These are phyloP conservation scores for Pyricularia sp. DNA, from an alignment of 2,329 filamentous ascomycete genomes.

Conservation along the genomic window DNA sequence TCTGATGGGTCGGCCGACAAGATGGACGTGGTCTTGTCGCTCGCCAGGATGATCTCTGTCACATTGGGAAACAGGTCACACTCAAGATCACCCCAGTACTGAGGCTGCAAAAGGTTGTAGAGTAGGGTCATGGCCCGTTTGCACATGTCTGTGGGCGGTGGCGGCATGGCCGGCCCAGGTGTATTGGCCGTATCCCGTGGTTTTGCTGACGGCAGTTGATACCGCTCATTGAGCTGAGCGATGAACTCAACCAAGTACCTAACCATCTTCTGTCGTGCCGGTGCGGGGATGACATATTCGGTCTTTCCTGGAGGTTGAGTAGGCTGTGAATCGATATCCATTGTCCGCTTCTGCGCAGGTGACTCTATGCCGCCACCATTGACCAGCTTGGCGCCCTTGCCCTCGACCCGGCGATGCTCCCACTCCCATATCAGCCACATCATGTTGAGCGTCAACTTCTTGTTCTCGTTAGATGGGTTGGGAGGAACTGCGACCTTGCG, in stretches of 20 bases:
- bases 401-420: slow-evolving; percentile 72
- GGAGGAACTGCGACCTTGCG: slow-evolving; percentile 76
- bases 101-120: slow-evolving; percentile 70
- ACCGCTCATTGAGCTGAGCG: slow-evolving; percentile 76
- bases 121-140: slow-evolving; percentile 74
- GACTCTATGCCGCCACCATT: slow-evolving; percentile 29
- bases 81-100: slow-evolving; percentile 85
- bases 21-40: slow-evolving; percentile 58
- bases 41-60: slow-evolving; percentile 71
- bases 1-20: slow-evolving; percentile 46
- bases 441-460: slow-evolving; percentile 79
- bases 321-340: slow-evolving; percentile 15
- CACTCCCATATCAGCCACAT: slow-evolving; percentile 86
- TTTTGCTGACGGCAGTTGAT: slow-evolving; percentile 59
- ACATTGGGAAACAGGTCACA: slow-evolving; percentile 85
- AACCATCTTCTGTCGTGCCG: slow-evolving; percentile 65
- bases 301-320: slow-evolving; percentile 27
- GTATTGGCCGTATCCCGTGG: slow-evolving; percentile 38
- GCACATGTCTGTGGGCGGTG: slow-evolving; percentile 61
- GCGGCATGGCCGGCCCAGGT: slow-evolving; percentile 32
- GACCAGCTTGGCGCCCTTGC: slow-evolving; percentile 23
- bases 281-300: slow-evolving; percentile 55
- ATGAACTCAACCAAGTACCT: slow-evolving; percentile 97
- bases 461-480: slow-evolving; percentile 79
- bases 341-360: slow-evolving; percentile 33